These are phyloP conservation scores for Phytophthora cactorum DNA, from an alignment of 352 stramenopile species.

Conservation along the genomic window DNA sequence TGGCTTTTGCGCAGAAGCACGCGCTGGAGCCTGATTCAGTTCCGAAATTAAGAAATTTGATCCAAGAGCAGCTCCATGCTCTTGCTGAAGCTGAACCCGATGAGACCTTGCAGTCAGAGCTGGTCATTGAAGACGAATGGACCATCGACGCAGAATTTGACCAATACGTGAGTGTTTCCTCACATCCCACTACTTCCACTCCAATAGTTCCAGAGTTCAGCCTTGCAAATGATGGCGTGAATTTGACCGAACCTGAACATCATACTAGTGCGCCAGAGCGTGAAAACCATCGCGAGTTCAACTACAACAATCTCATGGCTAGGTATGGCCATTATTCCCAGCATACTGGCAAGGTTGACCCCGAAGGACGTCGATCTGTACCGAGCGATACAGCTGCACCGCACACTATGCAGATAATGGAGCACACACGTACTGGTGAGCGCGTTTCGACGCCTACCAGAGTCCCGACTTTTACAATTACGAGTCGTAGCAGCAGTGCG, in stretches of 20 bases:
- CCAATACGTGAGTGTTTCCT: slow-evolving; percentile 12
- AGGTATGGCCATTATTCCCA: slow-evolving; percentile 80
- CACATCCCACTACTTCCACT: background rate
- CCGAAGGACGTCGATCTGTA: slow-evolving; percentile 16
- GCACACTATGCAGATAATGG: slow-evolving; percentile 43
- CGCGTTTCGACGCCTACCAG: slow-evolving; percentile 8
- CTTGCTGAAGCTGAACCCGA: slow-evolving; percentile 41
- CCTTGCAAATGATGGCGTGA: background rate
- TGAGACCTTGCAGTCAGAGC: slow-evolving; percentile 4
- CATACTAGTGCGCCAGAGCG: slow-evolving; percentile 22
- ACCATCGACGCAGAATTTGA: slow-evolving; percentile 7
- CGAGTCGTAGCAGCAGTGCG: slow-evolving; percentile 13
- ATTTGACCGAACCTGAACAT: slow-evolving; percentile 4
- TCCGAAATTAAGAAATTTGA: slow-evolving; percentile 58
- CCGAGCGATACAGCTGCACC: slow-evolving; percentile 40
- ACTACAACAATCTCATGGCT: slow-evolving; percentile 76
- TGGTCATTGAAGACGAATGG: slow-evolving; percentile 22
- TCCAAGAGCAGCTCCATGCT: slow-evolving; percentile 61
- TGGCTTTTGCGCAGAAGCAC: slow-evolving; percentile 58
- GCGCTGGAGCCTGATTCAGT: slow-evolving; percentile 55
- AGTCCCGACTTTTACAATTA: slow-evolving; percentile 33
- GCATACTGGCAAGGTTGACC: slow-evolving; percentile 66
- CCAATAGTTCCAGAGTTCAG: background rate
- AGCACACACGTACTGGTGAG: slow-evolving; percentile 35
- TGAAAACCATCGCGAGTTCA: slow-evolving; percentile 66